Percentiles rank a stretch among this genome's conserved stretches.
Conservation (phyloP, 2,329 filamentous ascomycete genomes). For the Sclerotinia nivalis region DNA sequence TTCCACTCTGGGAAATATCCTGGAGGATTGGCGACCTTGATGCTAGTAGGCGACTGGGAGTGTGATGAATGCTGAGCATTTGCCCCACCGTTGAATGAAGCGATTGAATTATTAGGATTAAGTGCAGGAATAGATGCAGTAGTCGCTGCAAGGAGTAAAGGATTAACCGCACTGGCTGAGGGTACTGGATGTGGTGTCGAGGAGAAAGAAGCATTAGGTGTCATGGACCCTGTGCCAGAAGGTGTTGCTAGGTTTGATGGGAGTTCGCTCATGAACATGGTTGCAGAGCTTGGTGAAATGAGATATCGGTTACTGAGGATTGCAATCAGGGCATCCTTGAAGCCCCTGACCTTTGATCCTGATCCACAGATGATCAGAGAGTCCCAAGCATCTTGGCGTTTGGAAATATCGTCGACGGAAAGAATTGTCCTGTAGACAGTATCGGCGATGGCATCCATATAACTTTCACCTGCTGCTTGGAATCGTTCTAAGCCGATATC, state of each 20-base stretch:
- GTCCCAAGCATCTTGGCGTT: slow-evolving; percentile 88
- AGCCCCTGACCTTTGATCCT: slow-evolving; percentile 70
- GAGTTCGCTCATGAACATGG: slow-evolving; percentile 95
- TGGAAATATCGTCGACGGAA: slow-evolving; percentile 78
- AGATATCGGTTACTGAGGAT: slow-evolving; percentile 81
- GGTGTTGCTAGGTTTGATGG: slow-evolving; percentile 93
- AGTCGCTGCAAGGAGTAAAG: slow-evolving; percentile 87
- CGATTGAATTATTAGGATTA: slow-evolving; percentile 44
- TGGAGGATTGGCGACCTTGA: slow-evolving; percentile 65
- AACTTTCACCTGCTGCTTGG: slow-evolving; percentile 64
- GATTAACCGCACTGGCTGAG: slow-evolving; percentile 72
- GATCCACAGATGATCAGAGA: slow-evolving; percentile 90
- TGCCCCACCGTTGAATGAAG: slow-evolving; percentile 38
- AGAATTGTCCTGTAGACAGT: slow-evolving; percentile 83
- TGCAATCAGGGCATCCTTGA: slow-evolving; percentile 84
- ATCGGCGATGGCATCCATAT: slow-evolving; percentile 81
- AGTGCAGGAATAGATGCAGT: slow-evolving; percentile 53
- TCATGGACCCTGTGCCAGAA: slow-evolving; percentile 85
- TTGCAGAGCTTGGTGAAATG: slow-evolving; percentile 87
- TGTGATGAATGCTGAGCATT: slow-evolving; percentile 56
- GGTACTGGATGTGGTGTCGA: slow-evolving; percentile 53
- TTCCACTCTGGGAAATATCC: slow-evolving; percentile 71
- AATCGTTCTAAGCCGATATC: slow-evolving; percentile 79
- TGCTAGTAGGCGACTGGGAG: slow-evolving; percentile 67
- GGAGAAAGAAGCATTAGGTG: slow-evolving; percentile 60